Percentiles rank a stretch among this genome's conserved stretches.
Evolutionary conservation across 768 basidiomycete species (phyloP).

Genomic region (Dendrothele bispora): DNA sequence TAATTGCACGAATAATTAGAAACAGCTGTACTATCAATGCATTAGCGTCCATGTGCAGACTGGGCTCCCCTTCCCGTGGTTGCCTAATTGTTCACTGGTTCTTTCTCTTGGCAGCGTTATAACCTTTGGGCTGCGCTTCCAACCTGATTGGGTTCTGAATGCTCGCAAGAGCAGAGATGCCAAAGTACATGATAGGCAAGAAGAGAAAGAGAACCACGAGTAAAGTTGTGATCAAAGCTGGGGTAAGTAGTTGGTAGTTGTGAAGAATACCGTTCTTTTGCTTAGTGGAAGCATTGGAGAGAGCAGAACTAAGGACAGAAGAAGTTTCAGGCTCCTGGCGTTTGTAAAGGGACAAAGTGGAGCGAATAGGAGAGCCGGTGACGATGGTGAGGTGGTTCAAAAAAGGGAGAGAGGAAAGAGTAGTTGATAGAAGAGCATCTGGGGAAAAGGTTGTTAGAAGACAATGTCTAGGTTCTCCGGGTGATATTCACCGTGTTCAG

Average conservation of each 20-base stretch:
- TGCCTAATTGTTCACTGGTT: too few relatives aligned
- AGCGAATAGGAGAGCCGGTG: slow-evolving; percentile 55
- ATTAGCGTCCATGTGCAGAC: too few relatives aligned
- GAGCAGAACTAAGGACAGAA: too few relatives aligned
- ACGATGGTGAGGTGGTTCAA: slow-evolving; percentile 69
- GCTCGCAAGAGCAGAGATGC: slow-evolving; percentile 65
- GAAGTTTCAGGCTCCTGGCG: slow-evolving; percentile 33
- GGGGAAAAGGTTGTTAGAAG: slow-evolving; percentile 26
- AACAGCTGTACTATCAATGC: too few relatives aligned
- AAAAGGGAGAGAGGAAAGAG: slow-evolving; percentile 34
- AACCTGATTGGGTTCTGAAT: slow-evolving; percentile 70
- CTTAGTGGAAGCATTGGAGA: too few relatives aligned
- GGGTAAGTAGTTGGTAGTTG: slow-evolving; percentile 76
- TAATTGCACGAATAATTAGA: too few relatives aligned
- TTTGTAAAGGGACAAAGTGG: slow-evolving; percentile 35
- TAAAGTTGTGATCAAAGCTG: slow-evolving; percentile 66
- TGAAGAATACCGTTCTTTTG: slow-evolving; percentile 60
- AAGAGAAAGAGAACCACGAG: slow-evolving; percentile 67
- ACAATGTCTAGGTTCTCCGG: slow-evolving; percentile 5
- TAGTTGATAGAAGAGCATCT: slow-evolving; percentile 47
- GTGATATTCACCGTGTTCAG: slow-evolving; percentile 50
- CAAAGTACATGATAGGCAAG: slow-evolving; percentile 63
- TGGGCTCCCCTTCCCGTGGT: too few relatives aligned
- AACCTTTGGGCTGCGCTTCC: slow-evolving; percentile 64
- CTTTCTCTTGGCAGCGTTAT: slow-evolving; percentile 72